A percentile compares a stretch with the other conserved stretches of the same genome.
Evolutionary conservation across 2,329 filamentous ascomycete species (phyloP).

Genomic region (Sclerotinia minor): DNA sequence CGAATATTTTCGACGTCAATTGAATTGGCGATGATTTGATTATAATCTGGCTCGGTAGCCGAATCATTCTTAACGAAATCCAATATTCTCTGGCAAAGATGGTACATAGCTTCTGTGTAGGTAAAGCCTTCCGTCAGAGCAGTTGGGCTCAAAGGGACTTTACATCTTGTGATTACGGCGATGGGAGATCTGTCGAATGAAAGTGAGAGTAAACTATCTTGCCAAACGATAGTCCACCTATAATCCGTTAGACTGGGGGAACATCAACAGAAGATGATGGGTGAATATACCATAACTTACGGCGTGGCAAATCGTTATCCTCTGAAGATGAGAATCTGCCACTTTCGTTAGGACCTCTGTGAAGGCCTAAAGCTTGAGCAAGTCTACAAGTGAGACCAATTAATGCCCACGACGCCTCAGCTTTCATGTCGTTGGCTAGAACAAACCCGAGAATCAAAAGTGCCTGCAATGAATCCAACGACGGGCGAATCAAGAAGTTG

Average conservation of each 20-base stretch:
- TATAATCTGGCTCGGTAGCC: conserved; percentile 34
- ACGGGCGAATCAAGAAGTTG: conserved; percentile 63
- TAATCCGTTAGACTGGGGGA: conserved; percentile 28
- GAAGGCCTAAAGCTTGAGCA: conserved; percentile 64
- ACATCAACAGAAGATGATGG: background rate
- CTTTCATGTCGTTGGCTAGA: conserved; percentile 68
- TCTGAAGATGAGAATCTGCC: conserved; percentile 31
- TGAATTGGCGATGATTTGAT: conserved; percentile 59
- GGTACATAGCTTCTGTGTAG: conserved; percentile 66
- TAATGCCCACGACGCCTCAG: conserved; percentile 66
- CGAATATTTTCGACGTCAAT: conserved; percentile 46
- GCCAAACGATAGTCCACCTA: conserved; percentile 64
- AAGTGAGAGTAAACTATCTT: conserved; percentile 64
- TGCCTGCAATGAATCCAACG: conserved; percentile 65
- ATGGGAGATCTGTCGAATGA: conserved; percentile 67
- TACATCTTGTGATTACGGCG: conserved; percentile 48
- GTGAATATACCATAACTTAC: conserved; percentile 39
- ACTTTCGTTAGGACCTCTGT: conserved; percentile 43
- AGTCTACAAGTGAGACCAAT: conserved; percentile 63
- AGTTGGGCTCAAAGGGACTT: conserved; percentile 56
- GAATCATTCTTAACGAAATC: conserved; percentile 40
- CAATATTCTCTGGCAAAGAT: conserved; percentile 62
- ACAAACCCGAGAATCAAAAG: conserved; percentile 63
- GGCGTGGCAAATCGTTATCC: conserved; percentile 40
- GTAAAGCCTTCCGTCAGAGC: conserved; percentile 53